A percentile compares a stretch with the other conserved stretches of the same genome.
phyloP scores from a whole-genome alignment of 1,284 basidiomycete species.

The Mycosarcoma mackinlayi region DNA sequence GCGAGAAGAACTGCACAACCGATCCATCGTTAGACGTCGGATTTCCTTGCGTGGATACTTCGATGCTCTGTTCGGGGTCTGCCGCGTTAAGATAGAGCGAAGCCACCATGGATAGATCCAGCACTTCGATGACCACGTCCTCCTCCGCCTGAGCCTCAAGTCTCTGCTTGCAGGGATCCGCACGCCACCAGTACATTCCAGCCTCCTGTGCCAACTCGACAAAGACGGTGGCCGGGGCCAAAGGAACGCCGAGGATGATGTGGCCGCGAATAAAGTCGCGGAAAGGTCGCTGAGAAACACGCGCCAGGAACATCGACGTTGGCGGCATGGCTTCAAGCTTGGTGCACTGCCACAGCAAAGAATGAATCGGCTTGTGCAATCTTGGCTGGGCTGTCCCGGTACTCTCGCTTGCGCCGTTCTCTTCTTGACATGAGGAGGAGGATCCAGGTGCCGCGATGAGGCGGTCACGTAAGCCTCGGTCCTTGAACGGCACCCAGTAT shows the following conservation, averaged over 20 bases:
- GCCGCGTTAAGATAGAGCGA: constrained; percentile 39
- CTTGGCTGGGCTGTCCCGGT: neutral
- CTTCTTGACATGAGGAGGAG: neutral
- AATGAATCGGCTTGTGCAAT: constrained; percentile 16
- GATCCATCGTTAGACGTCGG: constrained; percentile 28
- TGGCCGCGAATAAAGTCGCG: constrained; percentile 49
- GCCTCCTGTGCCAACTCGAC: constrained; percentile 50
- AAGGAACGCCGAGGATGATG: constrained; percentile 36
- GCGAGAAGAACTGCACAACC: constrained; percentile 45
- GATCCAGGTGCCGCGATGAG: constrained; percentile 4
- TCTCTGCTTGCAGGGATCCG: constrained; percentile 9
- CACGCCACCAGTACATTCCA: constrained; percentile 43
- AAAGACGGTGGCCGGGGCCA: constrained; percentile 48
- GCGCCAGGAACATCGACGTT: constrained; percentile 28
- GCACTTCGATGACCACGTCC: constrained; percentile 42
- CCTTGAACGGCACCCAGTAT: constrained; percentile 44
- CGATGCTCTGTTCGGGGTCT: constrained; percentile 32
- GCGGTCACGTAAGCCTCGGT: constrained; percentile 47
- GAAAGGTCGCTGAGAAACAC: constrained; percentile 33
- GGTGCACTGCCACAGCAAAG: constrained; percentile 29
- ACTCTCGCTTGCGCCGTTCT: neutral
- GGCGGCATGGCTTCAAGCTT: constrained; percentile 22
- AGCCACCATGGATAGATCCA: constrained; percentile 42
- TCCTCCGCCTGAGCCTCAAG: constrained; percentile 7
- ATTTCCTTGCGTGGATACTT: constrained; percentile 38